phyloP scores from a whole-genome alignment of 257 asterid genomes.

The Nicotiana knightiana region DNA sequence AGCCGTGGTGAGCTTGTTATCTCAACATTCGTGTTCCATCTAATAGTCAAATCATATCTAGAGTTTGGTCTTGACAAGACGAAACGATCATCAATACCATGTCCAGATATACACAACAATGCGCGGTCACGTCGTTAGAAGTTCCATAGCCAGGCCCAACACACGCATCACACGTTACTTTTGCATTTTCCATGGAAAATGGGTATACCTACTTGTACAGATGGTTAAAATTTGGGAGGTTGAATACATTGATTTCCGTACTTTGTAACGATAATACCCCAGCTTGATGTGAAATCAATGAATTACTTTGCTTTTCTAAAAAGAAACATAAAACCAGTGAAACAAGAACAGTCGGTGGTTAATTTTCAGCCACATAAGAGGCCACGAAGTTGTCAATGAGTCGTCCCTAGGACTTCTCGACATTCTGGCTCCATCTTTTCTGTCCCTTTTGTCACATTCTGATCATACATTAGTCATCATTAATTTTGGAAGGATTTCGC shows the following conservation, averaged over 20 bases:
- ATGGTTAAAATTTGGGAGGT: neutral
- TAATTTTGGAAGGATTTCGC: neutral
- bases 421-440: neutral
- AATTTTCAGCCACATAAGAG: neutral
- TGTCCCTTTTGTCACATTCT: conserved; percentile 1
- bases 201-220: neutral
- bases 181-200: neutral
- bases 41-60: neutral
- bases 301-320: neutral
- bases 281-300: neutral
- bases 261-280: neutral
- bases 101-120: neutral
- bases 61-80: neutral
- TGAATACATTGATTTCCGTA: neutral
- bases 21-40: neutral
- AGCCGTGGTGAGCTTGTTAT: neutral
- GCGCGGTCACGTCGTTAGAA: neutral
- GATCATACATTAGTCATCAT: neutral
- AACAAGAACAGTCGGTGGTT: neutral
- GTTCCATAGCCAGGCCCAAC: neutral
- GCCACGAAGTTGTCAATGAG: neutral
- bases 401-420: neutral
- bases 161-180: neutral
- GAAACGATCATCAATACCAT: neutral
- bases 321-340: neutral